Evolutionary conservation across 306 rosid species (phyloP), one percentile per base, ranked within the genome.

Genomic region (Cucumis hystrix): DNA sequence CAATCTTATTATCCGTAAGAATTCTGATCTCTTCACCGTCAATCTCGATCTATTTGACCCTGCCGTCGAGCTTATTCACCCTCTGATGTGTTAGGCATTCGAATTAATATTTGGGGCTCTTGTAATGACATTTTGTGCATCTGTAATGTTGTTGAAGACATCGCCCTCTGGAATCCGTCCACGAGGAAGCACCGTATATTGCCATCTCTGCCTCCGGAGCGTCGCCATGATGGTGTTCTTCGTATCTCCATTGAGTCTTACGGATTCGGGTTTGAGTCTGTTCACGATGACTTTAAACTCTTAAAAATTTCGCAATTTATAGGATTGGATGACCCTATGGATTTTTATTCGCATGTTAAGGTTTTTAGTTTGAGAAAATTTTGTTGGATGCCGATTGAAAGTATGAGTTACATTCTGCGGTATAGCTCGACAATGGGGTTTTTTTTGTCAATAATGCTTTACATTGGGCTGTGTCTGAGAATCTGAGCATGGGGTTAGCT

Each of bases 51-150:
- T 73, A 3, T 70, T 84, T 21, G 14, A 79, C 72, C 8, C 35
- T 15, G 79, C 84, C 25, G 83, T 72, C 8, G 84, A 60, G 64
- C 84, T 90, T 57, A 75, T 71, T 43, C 98, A 93, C 77, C 98
- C 97, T 7, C 87, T 93, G 41, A 93, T 93, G 97, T 91, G 96
- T 11, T 93, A 93, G 83, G 90, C 82, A 87, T 86, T 61, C 89
- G 83, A n/a, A 87, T 93, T 61, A 47, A 63, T 43, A 82, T 93
- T 1, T 75, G 89, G 51, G 98, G 98, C 0, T 83, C 88, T 39
- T 86, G 88, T 78, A 78, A 89, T 61, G 98, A 97, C 41, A 76
- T 93, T 15, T 81, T 93, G 64, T 93, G 96, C 20, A 85, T 93
- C 78, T 83, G 83, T 30, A 93, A 93, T 59, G 86, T 93, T 10